phyloP scores from a whole-genome alignment of 2,329 filamentous ascomycete genomes.

The Penicillium paneum region DNA sequence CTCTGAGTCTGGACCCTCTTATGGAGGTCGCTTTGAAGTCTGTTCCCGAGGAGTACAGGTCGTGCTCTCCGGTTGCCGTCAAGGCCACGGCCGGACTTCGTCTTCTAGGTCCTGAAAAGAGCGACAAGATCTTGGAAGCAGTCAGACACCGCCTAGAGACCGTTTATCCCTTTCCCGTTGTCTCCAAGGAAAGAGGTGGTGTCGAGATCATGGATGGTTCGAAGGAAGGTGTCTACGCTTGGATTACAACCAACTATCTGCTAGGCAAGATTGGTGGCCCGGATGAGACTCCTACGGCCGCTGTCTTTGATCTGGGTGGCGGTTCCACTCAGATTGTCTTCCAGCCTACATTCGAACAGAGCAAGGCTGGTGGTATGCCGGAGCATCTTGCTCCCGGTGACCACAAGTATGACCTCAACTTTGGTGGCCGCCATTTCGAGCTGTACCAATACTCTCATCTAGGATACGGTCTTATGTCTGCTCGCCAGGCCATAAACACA shows the following conservation, averaged over 20 bases:
- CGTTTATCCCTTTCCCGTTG: slow-evolving; percentile 89
- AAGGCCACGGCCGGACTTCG: slow-evolving; percentile 95
- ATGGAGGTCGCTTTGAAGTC: slow-evolving; percentile 80
- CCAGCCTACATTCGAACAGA: slow-evolving; percentile 83
- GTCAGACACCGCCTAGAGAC: slow-evolving; percentile 82
- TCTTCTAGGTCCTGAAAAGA: slow-evolving; percentile 76
- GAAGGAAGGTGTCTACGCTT: slow-evolving; percentile 96
- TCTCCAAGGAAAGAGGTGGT: slow-evolving; percentile 77
- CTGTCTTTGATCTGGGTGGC: slow-evolving; percentile 92
- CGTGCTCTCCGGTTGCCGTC: slow-evolving; percentile 93
- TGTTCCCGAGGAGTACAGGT: slow-evolving; percentile 83
- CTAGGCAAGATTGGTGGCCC: slow-evolving; percentile 94
- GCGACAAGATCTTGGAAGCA: slow-evolving; percentile 77
- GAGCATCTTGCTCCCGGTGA: slow-evolving; percentile 82
- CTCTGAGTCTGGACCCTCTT: slow-evolving; percentile 81
- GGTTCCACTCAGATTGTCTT: slow-evolving; percentile 99
- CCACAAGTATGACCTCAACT: slow-evolving; percentile 90
- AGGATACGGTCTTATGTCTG: slow-evolving; percentile 93
- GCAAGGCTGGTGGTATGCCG: slow-evolving; percentile 72
- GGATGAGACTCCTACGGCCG: slow-evolving; percentile 85
- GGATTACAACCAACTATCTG: slow-evolving; percentile 99
- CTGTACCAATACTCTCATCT: slow-evolving; percentile 98
- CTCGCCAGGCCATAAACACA: slow-evolving; percentile 80
- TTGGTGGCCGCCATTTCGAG: slow-evolving; percentile 84
- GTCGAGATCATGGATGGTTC: slow-evolving; percentile 97